These are phyloP conservation scores for Closterium sp. DNA, from an alignment of 139 green algal genomes.

Conservation along the genomic window DNA sequence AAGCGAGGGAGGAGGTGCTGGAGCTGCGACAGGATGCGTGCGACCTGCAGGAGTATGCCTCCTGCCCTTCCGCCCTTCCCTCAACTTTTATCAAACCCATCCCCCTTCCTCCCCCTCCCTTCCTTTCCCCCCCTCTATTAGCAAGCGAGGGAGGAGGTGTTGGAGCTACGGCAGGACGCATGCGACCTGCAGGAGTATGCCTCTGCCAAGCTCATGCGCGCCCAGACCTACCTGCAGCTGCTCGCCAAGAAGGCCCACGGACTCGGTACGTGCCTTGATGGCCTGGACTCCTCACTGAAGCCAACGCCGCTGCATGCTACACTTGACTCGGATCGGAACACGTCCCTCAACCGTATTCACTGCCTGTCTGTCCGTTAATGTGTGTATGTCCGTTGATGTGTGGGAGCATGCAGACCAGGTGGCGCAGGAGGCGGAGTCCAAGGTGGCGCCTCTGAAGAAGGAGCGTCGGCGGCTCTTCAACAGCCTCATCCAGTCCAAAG, in stretches of 20 bases:
- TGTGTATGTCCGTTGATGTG: too few relatives aligned
- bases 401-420: conserved; percentile 7
- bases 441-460: conserved; percentile 36
- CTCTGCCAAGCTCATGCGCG: conserved; percentile 25
- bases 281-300: too few relatives aligned
- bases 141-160: conserved; percentile 24
- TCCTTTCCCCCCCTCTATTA: neutral
- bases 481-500: conserved; percentile 43
- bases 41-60: too few relatives aligned
- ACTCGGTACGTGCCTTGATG: conserved; percentile 11
- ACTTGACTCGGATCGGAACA: too few relatives aligned
- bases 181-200: conserved; percentile 47
- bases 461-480: conserved; percentile 44
- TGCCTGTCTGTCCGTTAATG: too few relatives aligned
- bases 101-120: too few relatives aligned
- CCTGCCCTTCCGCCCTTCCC: too few relatives aligned
- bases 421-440: conserved; percentile 15
- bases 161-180: conserved; percentile 40
- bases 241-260: conserved; percentile 28
- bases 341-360: too few relatives aligned
- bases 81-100: too few relatives aligned
- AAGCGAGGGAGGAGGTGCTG: too few relatives aligned
- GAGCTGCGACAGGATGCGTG: too few relatives aligned
- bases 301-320: too few relatives aligned
- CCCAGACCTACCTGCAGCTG: conserved; percentile 23